Base-by-base conservation (phyloP, 345 rosid genomes). In the Lepidium didymum region DNA sequence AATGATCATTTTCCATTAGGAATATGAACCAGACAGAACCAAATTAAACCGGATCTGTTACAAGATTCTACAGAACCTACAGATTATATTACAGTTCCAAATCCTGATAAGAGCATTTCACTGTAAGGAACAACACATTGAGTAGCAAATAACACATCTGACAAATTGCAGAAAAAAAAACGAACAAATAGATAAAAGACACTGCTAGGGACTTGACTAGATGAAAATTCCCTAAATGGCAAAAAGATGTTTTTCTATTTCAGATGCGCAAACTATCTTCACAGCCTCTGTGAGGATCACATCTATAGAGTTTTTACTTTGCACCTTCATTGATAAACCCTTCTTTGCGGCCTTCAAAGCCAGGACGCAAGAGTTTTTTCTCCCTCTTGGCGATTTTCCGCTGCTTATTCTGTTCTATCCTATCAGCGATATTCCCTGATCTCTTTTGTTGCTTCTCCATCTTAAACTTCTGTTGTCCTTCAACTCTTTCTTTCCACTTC, bases 401-500 rank as follows among this genome's bases (percentile, higher is more conserved):
- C 83, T 15, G 29, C 86, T 90, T 93, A 72, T 90, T 93, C 68
- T 88, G 82, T 10, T 83, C 83, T 65, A 80, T 80, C 77, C 92
- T 85, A 31, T 72, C 88, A 0, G 91, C 80, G 59, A 91, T 87
- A 21, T 93, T 91, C 47, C 78, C 84, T 2, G 92, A 81, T 61
- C 97, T 79, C 73, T 82, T 87, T 41, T 90, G 85, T 59, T 91
- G 95, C 77, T 83, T 94, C 43, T 83, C 96, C 7, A 78, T 78
- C 66, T 79, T 83, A 82, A 79, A 69, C 81, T 87, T 88, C 62
- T 78, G 74, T 14, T 79, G 88, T 8, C 82, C 70, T 73, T 86
- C 89, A 12, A 78, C 55, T 68, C 97, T 83, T 35, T 84, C 99
- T 45, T 81, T 88, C 99, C 99, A 94, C 77, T 89, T 94, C 84